Evolutionary conservation across 192 early-diverging fungal species (phyloP).

Genomic region (Podochytrium sp.): DNA sequence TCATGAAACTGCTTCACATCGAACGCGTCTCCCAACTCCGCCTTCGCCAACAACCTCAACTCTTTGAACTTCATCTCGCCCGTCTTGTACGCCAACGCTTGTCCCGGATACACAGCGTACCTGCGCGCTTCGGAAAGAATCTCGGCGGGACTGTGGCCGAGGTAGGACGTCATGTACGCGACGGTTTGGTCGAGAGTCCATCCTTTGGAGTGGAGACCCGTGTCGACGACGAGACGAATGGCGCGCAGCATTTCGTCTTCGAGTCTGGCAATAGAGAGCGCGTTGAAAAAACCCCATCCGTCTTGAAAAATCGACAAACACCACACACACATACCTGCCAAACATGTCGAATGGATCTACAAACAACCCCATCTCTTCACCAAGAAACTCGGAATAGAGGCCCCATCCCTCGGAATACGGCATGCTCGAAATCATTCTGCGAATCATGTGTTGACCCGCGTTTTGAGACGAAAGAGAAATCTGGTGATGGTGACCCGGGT

Average conservation of each 20-base stretch:
- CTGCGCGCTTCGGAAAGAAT: slow-evolving; percentile 33
- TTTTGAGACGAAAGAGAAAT: slow-evolving; percentile 19
- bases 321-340: no score
- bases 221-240: slow-evolving; percentile 41
- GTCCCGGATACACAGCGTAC: slow-evolving; percentile 35
- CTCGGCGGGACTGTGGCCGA: not conserved
- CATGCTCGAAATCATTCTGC: slow-evolving; percentile 12
- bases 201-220: slow-evolving; percentile 37
- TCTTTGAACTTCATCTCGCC: slow-evolving; percentile 41
- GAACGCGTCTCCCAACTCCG: slow-evolving; percentile 29
- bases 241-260: slow-evolving; percentile 41
- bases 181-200: slow-evolving; percentile 37
- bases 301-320: slow-evolving; percentile 28
- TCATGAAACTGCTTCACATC: slow-evolving; percentile 38
- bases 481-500: slow-evolving; percentile 46
- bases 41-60: slow-evolving; percentile 26
- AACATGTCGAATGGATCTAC: slow-evolving; percentile 33
- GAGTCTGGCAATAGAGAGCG: slow-evolving; percentile 4
- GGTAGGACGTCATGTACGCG: slow-evolving; percentile 19
- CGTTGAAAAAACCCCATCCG: not conserved
- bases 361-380: slow-evolving; percentile 21
- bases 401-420: slow-evolving; percentile 40
- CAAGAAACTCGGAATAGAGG: slow-evolving; percentile 40
- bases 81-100: slow-evolving; percentile 41
- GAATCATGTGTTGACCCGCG: slow-evolving; percentile 16